phyloP scores from a whole-genome alignment of 371 early-diverging fungal species.

The Mucor saturninus region DNA sequence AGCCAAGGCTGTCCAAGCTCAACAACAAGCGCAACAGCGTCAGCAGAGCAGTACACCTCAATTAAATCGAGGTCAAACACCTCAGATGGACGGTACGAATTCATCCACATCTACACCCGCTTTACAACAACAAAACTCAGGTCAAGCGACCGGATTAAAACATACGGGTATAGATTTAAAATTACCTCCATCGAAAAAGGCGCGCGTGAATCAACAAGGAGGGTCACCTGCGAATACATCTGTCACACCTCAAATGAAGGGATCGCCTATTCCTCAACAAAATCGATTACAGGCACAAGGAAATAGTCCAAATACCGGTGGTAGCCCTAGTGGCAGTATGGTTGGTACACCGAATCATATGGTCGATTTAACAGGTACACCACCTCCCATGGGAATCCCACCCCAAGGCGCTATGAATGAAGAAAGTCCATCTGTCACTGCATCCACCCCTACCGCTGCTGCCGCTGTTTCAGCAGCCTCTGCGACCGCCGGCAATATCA shows the following conservation, averaged over 20 bases:
- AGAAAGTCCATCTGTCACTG: not conserved
- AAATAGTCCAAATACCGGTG: constrained; percentile 7
- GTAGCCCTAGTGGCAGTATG: constrained; percentile 5
- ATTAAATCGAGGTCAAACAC: constrained; percentile 2
- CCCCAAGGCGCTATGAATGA: not conserved
- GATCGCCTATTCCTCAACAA: constrained; percentile 6
- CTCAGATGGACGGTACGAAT: constrained; percentile 7
- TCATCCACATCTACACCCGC: constrained; percentile 12
- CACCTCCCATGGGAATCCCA: constrained; percentile 4
- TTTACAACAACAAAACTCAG: not conserved
- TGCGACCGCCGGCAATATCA: too few species aligned
- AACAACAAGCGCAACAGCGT: constrained; percentile 24
- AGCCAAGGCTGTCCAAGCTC: constrained; percentile 48
- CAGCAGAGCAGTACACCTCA: constrained; percentile 20
- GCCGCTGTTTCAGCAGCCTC: too few species aligned
- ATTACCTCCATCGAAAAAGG: constrained; percentile 46
- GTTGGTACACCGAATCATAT: constrained; percentile 15
- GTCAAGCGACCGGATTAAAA: constrained; percentile 7
- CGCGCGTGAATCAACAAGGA: constrained; percentile 13
- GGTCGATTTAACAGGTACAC: constrained; percentile 7
- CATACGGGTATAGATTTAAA: constrained; percentile 52
- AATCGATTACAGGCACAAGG: constrained; percentile 11
- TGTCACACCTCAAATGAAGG: constrained; percentile 12
- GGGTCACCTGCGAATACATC: not conserved
- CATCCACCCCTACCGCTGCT: too few species aligned